A percentile compares a stretch with the other conserved stretches of the same genome.
These are phyloP conservation scores for Helichrysum umbraculigerum DNA, from an alignment of 129 eudicot species.

Conservation along the genomic window DNA sequence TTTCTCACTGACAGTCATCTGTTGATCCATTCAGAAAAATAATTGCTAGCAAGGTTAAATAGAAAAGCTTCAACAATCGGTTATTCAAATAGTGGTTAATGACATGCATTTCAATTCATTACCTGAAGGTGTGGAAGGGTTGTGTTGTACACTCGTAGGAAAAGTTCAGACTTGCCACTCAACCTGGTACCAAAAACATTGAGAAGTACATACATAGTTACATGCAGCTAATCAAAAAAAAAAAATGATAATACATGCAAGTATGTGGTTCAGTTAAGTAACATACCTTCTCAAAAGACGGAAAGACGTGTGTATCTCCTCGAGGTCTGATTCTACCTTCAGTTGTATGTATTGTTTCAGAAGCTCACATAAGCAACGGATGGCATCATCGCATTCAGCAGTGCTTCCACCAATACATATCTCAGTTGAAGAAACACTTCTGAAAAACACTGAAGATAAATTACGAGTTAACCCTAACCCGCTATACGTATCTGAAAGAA, in stretches of 20 bases:
- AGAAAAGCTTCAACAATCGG: neutral
- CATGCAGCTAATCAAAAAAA: neutral
- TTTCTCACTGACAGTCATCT: slow-evolving; percentile 59
- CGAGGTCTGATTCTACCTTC: slow-evolving; percentile 71
- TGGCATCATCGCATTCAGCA: slow-evolving; percentile 39
- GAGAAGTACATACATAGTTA: neutral
- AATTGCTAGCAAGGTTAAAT: slow-evolving; percentile 2
- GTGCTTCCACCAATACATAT: slow-evolving; percentile 24
- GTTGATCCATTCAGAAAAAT: slow-evolving; percentile 2
- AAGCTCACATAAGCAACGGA: slow-evolving; percentile 59
- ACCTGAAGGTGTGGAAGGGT: slow-evolving; percentile 82
- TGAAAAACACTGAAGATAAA: slow-evolving; percentile 63
- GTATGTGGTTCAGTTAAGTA: neutral
- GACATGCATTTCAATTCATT: neutral
- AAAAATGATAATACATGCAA: neutral
- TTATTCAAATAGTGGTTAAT: neutral
- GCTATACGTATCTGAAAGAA: slow-evolving; percentile 46
- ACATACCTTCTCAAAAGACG: slow-evolving; percentile 71
- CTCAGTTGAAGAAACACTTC: slow-evolving; percentile 36
- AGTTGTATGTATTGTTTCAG: slow-evolving; percentile 64
- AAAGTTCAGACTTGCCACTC: slow-evolving; percentile 48
- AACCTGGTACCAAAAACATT: slow-evolving; percentile 54
- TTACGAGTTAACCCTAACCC: slow-evolving; percentile 38
- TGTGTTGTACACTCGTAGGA: slow-evolving; percentile 48
- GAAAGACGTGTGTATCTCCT: slow-evolving; percentile 70